A percentile compares a stretch with the other conserved stretches of the same genome.
Evolutionary conservation across 192 early-diverging fungal genomes (phyloP).

Genomic region (Backusella sp.): DNA sequence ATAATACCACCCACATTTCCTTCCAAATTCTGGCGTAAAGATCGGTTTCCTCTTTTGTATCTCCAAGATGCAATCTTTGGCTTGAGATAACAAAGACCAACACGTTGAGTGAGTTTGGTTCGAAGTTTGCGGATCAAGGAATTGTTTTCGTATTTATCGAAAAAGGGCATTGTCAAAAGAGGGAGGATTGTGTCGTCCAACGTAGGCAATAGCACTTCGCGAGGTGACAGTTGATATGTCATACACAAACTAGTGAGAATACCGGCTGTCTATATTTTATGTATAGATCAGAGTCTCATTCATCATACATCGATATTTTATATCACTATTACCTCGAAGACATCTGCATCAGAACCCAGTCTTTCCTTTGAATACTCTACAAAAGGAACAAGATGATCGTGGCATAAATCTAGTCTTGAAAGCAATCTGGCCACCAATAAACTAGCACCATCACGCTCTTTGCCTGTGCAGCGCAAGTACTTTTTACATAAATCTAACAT

Average conservation of each 20-base stretch:
- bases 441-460: conserved; percentile 84
- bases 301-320: not conserved
- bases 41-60: conserved; percentile 68
- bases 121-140: conserved; percentile 76
- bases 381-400: conserved; percentile 59
- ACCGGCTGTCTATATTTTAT: conserved; percentile 46
- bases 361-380: conserved; percentile 66
- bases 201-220: conserved; percentile 59
- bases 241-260: conserved; percentile 64
- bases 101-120: conserved; percentile 80
- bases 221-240: conserved; percentile 68
- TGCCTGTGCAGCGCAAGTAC: conserved; percentile 72
- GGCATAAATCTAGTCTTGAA: conserved; percentile 67
- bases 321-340: conserved; percentile 46
- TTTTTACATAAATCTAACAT: conserved; percentile 68
- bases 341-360: conserved; percentile 32
- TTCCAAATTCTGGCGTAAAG: conserved; percentile 54
- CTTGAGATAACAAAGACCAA: conserved; percentile 77
- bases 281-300: not conserved
- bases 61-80: conserved; percentile 68
- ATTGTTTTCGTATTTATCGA: conserved; percentile 63
- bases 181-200: conserved; percentile 44
- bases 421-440: conserved; percentile 81
- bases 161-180: conserved; percentile 40
- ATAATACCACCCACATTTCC: not conserved